Conservation (phyloP, 1,139 yeast species). For the Zygoascus sp. region DNA sequence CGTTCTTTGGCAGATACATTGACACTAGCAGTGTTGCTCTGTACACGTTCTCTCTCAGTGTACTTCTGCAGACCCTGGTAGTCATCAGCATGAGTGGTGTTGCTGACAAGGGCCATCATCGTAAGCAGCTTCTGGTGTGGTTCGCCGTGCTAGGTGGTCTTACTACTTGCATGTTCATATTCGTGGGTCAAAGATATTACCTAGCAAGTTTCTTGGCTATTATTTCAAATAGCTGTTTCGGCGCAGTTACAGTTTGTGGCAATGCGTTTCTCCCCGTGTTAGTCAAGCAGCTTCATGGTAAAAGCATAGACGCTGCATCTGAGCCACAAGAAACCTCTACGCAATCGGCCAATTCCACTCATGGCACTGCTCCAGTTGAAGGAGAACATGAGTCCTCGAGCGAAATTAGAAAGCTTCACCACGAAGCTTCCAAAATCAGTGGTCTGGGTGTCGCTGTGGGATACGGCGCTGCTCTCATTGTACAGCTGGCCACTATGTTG, state of each 20-base stretch:
- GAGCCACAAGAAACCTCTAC: too few species aligned
- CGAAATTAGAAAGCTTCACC: slow-evolving; percentile 14
- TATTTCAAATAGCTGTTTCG: slow-evolving; percentile 60
- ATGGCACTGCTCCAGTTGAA: too few species aligned
- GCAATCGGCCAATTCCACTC: too few species aligned
- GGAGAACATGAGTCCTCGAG: too few species aligned
- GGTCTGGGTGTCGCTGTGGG: slow-evolving; percentile 67
- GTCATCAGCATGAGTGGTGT: slow-evolving; percentile 67
- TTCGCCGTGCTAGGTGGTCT: slow-evolving; percentile 56
- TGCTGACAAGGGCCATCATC: slow-evolving; percentile 52
- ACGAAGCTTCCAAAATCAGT: slow-evolving; percentile 43
- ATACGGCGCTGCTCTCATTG: slow-evolving; percentile 57
- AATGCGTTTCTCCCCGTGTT: slow-evolving; percentile 61
- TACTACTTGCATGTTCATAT: slow-evolving; percentile 45
- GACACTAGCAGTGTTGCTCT: slow-evolving; percentile 67
- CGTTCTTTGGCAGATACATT: slow-evolving; percentile 47
- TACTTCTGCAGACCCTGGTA: slow-evolving; percentile 56
- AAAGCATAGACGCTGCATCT: too few species aligned
- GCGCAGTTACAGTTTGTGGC: slow-evolving; percentile 72
- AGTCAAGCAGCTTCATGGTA: slow-evolving; percentile 38
- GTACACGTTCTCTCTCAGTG: slow-evolving; percentile 62
- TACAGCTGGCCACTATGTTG: slow-evolving; percentile 52
- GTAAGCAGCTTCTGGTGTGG: slow-evolving; percentile 47
- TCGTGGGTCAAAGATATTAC: slow-evolving; percentile 47
- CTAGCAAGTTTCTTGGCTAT: slow-evolving; percentile 53